Evolutionary conservation across 192 early-diverging fungal genomes (phyloP).

Genomic region (Backusella tarrabulga): DNA sequence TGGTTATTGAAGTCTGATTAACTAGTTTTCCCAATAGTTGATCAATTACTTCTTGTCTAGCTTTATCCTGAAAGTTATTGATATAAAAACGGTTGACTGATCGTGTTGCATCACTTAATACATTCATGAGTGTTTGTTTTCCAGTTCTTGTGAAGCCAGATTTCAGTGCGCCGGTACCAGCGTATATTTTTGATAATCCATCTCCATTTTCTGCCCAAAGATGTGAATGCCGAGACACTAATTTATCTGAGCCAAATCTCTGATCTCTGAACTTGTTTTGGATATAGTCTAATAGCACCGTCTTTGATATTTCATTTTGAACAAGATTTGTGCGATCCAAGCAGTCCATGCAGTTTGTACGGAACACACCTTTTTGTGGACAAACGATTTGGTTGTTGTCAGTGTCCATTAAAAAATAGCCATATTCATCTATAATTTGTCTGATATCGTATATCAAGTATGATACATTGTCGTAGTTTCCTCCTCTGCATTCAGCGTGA

Average conservation of each 20-base stretch:
- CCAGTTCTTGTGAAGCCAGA: slow-evolving; percentile 87
- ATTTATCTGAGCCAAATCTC: slow-evolving; percentile 19
- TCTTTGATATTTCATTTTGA: slow-evolving; percentile 72
- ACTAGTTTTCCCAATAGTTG: slow-evolving; percentile 65
- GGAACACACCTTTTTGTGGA: slow-evolving; percentile 79
- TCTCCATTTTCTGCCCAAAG: slow-evolving; percentile 92
- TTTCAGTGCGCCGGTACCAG: slow-evolving; percentile 96
- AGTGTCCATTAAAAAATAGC: slow-evolving; percentile 69
- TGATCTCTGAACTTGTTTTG: slow-evolving; percentile 30
- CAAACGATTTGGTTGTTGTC: slow-evolving; percentile 54
- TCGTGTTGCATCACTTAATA: slow-evolving; percentile 91
- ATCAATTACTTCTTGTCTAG: slow-evolving; percentile 92
- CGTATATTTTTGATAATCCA: slow-evolving; percentile 86
- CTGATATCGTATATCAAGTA: slow-evolving; percentile 56
- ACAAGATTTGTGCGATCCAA: slow-evolving; percentile 89
- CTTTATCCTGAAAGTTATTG: slow-evolving; percentile 95
- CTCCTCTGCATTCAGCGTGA: slow-evolving; percentile 73
- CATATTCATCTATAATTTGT: slow-evolving; percentile 53
- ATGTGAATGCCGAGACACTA: slow-evolving; percentile 51
- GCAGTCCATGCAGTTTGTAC: slow-evolving; percentile 94
- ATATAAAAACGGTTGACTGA: slow-evolving; percentile 92
- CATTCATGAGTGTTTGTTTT: slow-evolving; percentile 78
- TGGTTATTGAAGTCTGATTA: slow-evolving; percentile 42
- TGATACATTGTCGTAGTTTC: slow-evolving; percentile 72
- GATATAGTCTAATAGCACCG: slow-evolving; percentile 46